Conservation (phyloP, 306 rosid species). For the Astragalus membranaceus region DNA sequence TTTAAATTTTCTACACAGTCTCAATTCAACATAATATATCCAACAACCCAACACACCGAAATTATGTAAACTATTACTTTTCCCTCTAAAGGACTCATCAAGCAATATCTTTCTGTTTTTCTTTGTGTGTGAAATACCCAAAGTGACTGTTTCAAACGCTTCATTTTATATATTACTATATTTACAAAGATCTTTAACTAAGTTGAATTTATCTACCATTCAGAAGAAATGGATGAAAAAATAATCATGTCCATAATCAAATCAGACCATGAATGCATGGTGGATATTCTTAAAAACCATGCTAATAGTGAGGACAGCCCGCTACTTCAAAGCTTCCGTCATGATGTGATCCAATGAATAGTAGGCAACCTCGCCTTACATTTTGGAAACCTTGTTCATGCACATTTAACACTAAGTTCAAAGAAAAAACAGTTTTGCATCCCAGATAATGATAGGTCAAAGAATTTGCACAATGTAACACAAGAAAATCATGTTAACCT, state of each 20-base stretch:
- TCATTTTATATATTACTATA: neutral
- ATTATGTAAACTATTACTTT: neutral
- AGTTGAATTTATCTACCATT: neutral
- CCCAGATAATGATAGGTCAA: conserved; percentile 6
- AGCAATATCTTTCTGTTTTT: conserved; percentile 1
- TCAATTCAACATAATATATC: neutral
- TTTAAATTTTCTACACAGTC: neutral
- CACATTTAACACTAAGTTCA: neutral
- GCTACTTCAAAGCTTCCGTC: neutral
- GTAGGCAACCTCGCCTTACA: neutral
- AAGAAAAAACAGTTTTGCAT: neutral
- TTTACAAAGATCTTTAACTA: neutral
- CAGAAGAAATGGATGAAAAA: neutral
- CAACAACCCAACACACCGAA: neutral
- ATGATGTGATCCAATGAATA: neutral
- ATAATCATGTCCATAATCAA: neutral
- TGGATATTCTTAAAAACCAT: neutral
- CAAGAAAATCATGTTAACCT: conserved; percentile 51
- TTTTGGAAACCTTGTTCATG: neutral
- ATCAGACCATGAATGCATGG: neutral
- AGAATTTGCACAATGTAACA: conserved; percentile 12
- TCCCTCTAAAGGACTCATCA: neutral
- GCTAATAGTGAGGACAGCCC: neutral
- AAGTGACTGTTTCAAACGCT: neutral
- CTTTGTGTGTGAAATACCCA: neutral